Conservation (phyloP, 73 alveolate species). For the Uronychia setigera region DNA sequence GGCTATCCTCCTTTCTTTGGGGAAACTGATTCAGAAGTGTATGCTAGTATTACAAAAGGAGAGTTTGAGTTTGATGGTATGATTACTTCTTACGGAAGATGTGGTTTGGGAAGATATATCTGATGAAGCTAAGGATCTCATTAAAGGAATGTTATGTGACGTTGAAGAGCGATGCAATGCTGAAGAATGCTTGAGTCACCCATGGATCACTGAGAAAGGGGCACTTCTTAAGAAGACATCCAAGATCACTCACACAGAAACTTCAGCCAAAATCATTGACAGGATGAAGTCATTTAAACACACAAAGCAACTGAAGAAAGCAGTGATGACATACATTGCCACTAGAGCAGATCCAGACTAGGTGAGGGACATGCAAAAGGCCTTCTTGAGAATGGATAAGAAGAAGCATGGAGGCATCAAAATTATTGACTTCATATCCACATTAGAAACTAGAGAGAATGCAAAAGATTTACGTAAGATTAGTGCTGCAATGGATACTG, state of each 20-base stretch:
- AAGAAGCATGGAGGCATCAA: constrained; percentile 57
- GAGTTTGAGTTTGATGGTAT: constrained; percentile 43
- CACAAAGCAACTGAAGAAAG: constrained; percentile 36
- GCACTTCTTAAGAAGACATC: background rate
- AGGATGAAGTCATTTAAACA: background rate
- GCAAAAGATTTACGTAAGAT: constrained; percentile 24
- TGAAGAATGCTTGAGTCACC: background rate
- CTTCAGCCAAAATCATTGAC: background rate
- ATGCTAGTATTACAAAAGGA: constrained; percentile 22
- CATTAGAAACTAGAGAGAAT: constrained; percentile 14
- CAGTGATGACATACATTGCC: constrained; percentile 64
- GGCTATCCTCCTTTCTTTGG: constrained; percentile 63
- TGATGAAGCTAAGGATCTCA: constrained; percentile 46
- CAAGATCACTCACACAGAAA: background rate
- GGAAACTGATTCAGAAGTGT: constrained; percentile 36
- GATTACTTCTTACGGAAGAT: background rate
- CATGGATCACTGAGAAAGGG: constrained; percentile 2
- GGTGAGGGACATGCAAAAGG: constrained; percentile 46
- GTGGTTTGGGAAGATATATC: constrained; percentile 35
- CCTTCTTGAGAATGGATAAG: constrained; percentile 52
- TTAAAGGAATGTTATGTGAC: background rate
- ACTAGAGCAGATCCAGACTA: constrained; percentile 51
- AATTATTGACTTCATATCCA: constrained; percentile 32
- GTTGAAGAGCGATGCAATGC: constrained; percentile 10
- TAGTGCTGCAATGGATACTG: constrained; percentile 48